These are phyloP conservation scores for Cladorrhinum sp. DNA, from an alignment of 2,329 filamentous ascomycete genomes.

Conservation along the genomic window DNA sequence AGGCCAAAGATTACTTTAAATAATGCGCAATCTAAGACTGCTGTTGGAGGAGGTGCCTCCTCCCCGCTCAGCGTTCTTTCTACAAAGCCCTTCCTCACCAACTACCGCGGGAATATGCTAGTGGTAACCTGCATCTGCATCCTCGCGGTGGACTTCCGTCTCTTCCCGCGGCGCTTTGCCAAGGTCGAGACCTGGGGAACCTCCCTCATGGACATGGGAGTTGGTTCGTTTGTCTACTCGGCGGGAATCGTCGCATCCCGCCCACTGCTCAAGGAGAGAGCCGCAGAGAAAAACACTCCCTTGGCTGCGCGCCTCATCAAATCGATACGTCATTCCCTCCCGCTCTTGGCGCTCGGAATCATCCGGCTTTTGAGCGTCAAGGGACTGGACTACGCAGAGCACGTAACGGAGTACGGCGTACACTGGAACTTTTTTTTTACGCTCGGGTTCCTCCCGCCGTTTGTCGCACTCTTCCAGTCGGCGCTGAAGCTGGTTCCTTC, in stretches of 20 bases:
- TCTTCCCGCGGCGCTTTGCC: slow-evolving; percentile 91
- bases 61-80: slow-evolving; percentile 56
- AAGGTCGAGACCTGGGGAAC: slow-evolving; percentile 99
- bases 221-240: slow-evolving; percentile 96
- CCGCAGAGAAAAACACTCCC: slow-evolving; percentile 47
- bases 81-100: slow-evolving; percentile 87
- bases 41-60: slow-evolving; percentile 18
- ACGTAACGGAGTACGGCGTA: slow-evolving; percentile 95
- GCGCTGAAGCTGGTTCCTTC: slow-evolving; percentile 69
- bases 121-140: slow-evolving; percentile 86
- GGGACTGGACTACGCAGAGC: slow-evolving; percentile 91
- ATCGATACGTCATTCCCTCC: slow-evolving; percentile 77
- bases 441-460: slow-evolving; percentile 80
- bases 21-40: slow-evolving; percentile 37
- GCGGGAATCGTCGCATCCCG: slow-evolving; percentile 87
- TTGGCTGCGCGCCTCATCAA: slow-evolving; percentile 58
- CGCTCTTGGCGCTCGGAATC: slow-evolving; percentile 75
- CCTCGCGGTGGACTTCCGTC: slow-evolving; percentile 89
- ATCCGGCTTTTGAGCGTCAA: slow-evolving; percentile 86
- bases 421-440: slow-evolving; percentile 99
- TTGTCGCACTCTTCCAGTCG: slow-evolving; percentile 79
- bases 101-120: slow-evolving; percentile 89
- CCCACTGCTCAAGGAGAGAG: slow-evolving; percentile 68
- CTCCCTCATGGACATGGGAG: slow-evolving; percentile 97
- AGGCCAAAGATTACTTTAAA: slow-evolving; percentile 49